A percentile compares a stretch with the other conserved stretches of the same genome.
phyloP scores from a whole-genome alignment of 768 basidiomycete genomes.

The Collybia sordida region DNA sequence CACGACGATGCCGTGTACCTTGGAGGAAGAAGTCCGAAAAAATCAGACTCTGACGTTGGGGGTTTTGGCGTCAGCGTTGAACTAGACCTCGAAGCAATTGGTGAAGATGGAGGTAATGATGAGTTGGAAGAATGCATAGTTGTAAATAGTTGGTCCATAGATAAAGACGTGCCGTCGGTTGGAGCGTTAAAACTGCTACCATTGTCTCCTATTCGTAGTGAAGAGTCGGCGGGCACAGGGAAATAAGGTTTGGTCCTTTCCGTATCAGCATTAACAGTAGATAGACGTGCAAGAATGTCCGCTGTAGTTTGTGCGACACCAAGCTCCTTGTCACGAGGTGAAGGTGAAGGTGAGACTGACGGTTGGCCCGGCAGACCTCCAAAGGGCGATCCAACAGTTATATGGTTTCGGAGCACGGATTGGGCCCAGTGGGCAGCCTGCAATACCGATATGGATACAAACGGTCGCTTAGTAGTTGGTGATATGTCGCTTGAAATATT shows the following conservation, averaged over 20 bases:
- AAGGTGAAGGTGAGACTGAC: background rate
- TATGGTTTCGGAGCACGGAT: slow-evolving; percentile 60
- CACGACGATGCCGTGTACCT: slow-evolving; percentile 41
- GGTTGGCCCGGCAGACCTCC: slow-evolving; percentile 26
- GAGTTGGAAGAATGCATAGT: slow-evolving; percentile 23
- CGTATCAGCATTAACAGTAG: slow-evolving; percentile 13
- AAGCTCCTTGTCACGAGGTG: slow-evolving; percentile 60
- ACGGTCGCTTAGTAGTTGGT: slow-evolving; percentile 64
- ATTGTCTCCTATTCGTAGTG: slow-evolving; percentile 73
- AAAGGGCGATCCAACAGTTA: slow-evolving; percentile 43
- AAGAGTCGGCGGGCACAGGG: slow-evolving; percentile 67
- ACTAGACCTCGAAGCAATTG: slow-evolving; percentile 16
- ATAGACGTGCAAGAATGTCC: slow-evolving; percentile 41
- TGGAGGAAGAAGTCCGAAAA: slow-evolving; percentile 61
- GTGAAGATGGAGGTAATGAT: slow-evolving; percentile 24
- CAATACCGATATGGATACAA: slow-evolving; percentile 63
- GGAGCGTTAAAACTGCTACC: slow-evolving; percentile 43
- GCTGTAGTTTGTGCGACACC: slow-evolving; percentile 57
- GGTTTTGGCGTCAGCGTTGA: slow-evolving; percentile 25
- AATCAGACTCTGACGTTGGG: slow-evolving; percentile 47
- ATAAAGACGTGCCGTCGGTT: slow-evolving; percentile 29
- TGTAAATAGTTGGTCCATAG: slow-evolving; percentile 74
- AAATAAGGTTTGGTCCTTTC: slow-evolving; percentile 47
- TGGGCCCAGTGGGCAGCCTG: slow-evolving; percentile 83
- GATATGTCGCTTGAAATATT: slow-evolving; percentile 74